A percentile compares a stretch with the other conserved stretches of the same genome.
phyloP scores from a whole-genome alignment of 2,329 filamentous ascomycete genomes.

The Colletotrichum sp. region DNA sequence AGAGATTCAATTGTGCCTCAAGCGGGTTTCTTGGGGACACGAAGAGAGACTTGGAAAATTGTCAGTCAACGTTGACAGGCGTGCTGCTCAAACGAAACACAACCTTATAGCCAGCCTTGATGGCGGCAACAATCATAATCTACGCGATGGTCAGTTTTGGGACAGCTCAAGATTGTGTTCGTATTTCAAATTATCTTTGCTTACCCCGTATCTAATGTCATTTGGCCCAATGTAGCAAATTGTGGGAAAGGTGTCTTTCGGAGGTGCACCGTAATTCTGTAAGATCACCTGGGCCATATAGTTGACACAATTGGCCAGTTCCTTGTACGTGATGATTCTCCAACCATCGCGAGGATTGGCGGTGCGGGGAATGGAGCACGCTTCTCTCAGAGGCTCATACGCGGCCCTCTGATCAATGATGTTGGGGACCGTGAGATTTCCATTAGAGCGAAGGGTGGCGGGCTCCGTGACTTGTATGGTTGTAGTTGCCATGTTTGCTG shows the following conservation, averaged over 20 bases:
- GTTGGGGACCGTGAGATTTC: constrained; percentile 36
- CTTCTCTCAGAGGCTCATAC: constrained; percentile 35
- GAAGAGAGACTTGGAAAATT: constrained; percentile 38
- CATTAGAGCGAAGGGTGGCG: not conserved
- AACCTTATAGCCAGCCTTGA: constrained; percentile 38
- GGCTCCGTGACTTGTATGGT: not conserved
- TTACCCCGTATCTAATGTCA: constrained; percentile 38
- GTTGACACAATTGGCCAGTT: constrained; percentile 44
- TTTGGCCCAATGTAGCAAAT: constrained; percentile 51
- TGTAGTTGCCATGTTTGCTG: not conserved
- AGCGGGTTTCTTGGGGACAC: constrained; percentile 50
- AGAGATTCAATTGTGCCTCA: constrained; percentile 50
- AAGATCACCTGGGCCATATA: constrained; percentile 38
- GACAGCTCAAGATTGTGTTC: not conserved
- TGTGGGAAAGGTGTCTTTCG: constrained; percentile 35
- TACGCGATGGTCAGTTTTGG: not conserved
- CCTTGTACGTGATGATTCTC: constrained; percentile 38
- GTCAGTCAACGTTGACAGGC: constrained; percentile 31
- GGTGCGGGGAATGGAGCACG: constrained; percentile 36
- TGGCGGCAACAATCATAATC: constrained; percentile 38
- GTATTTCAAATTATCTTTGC: not conserved
- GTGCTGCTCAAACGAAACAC: constrained; percentile 1
- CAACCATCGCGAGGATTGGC: constrained; percentile 44
- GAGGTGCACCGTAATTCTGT: constrained; percentile 28
- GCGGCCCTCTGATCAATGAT: constrained; percentile 42